Percentiles rank a stretch among this genome's conserved stretches.
These are phyloP conservation scores for Blumeriella jaapii DNA, from an alignment of 2,329 filamentous ascomycete genomes.

Conservation along the genomic window DNA sequence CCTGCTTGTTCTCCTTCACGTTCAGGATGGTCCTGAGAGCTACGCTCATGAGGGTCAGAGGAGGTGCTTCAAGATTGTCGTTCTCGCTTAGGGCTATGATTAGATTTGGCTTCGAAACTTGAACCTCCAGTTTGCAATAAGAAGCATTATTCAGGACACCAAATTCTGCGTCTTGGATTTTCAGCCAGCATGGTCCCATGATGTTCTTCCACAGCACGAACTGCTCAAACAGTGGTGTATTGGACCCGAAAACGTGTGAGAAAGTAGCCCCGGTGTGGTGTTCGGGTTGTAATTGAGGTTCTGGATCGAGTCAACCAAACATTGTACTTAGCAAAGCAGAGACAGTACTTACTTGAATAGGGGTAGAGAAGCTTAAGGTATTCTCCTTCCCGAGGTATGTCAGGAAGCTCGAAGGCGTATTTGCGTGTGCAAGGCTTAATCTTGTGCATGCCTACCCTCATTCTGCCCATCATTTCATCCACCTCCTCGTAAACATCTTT, in stretches of 20 bases:
- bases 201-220: slow-evolving; percentile 98
- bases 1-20: slow-evolving; percentile 86
- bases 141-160: slow-evolving; percentile 79
- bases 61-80: slow-evolving; percentile 72
- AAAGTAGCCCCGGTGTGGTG: slow-evolving; percentile 69
- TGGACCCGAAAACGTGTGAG: slow-evolving; percentile 86
- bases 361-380: slow-evolving; percentile 96
- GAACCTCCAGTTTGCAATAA: slow-evolving; percentile 90
- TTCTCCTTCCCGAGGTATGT: slow-evolving; percentile 76
- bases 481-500: slow-evolving; percentile 84
- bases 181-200: slow-evolving; percentile 97
- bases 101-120: slow-evolving; percentile 65
- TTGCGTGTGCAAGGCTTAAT: slow-evolving; percentile 84
- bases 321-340: not conserved
- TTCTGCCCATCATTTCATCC: slow-evolving; percentile 74
- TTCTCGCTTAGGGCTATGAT: slow-evolving; percentile 64
- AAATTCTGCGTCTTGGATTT: slow-evolving; percentile 78
- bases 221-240: slow-evolving; percentile 90
- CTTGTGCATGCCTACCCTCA: slow-evolving; percentile 82
- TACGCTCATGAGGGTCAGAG: slow-evolving; percentile 91
- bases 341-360: slow-evolving; percentile 64
- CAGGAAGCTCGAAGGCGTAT: slow-evolving; percentile 87
- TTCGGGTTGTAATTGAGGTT: slow-evolving; percentile 59
- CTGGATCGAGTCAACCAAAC: slow-evolving; percentile 25
- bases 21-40: slow-evolving; percentile 83